Base-by-base conservation (phyloP, 2,329 filamentous ascomycete genomes). In the Penicillium vulpinum region DNA sequence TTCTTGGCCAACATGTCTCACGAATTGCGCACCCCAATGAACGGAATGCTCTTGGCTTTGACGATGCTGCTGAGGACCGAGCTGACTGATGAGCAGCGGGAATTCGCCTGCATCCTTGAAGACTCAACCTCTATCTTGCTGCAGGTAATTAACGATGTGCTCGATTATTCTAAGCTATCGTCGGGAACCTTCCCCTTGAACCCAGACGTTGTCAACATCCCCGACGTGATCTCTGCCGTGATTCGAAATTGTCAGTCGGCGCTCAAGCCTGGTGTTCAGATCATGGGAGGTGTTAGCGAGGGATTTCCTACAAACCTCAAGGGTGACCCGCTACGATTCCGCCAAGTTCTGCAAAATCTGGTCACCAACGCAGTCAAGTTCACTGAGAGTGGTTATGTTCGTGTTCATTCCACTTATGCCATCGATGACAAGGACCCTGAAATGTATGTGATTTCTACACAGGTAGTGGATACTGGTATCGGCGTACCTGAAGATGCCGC, bases 1-100 rank as follows among this genome's bases (percentile, higher is more conserved):
- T 87, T 87, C 60, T 69, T 86, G 26, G 83, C 83, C 50, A 85
- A 87, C 65, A 87, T 87, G 81, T 83, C 79, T 47, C 85, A 88
- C 63, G 85, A 87, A 67, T 84, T 87, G 54, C 79, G 85, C 40
- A 88, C 85, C 0, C 85, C 85, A 0, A 86, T 88, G 80, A 84
- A 87, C 62, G 84, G 83, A 35, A 82, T 87, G 77, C 75, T 85
- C 22, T 79, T 83, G 16, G 84, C 84, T n/a, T 77, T 83, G 56
- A 78, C 81, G 15, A 78, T 87, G 59, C 76, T 88, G 4, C 75
- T 81, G 21, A 82, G 84, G 59, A 84, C 83, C 0, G 63, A 71
- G 0, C 70, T 87, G n/a, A 76, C 77, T 6, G 68, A 77, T 1
- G 77, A 83, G 40, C 85, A 87, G 67, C 76, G 78, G 22, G 84